phyloP scores from a whole-genome alignment of 352 stramenopile genomes.

The Pilasporangium apinafurcum region DNA sequence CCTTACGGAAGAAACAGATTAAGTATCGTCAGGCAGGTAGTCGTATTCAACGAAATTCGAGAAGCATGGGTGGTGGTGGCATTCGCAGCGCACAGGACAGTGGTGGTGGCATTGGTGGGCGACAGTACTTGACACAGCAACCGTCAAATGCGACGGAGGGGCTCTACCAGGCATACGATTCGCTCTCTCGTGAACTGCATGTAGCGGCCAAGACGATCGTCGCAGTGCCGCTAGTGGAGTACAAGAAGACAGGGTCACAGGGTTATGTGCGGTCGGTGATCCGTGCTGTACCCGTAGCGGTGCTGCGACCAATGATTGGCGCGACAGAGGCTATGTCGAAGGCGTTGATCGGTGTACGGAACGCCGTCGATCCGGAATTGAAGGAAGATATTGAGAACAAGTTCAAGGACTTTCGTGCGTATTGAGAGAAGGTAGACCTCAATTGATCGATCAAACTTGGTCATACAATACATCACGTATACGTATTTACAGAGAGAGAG shows the following conservation, averaged over 20 bases:
- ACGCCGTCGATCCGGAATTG: constrained; percentile 82
- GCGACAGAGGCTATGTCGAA: constrained; percentile 82
- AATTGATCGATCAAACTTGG: neutral
- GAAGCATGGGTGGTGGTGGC: constrained; percentile 64
- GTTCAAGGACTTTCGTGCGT: constrained; percentile 81
- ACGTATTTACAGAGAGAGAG: too few relatives aligned
- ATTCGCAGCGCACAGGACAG: constrained; percentile 70
- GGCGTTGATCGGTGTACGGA: constrained; percentile 81
- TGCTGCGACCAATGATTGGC: constrained; percentile 84
- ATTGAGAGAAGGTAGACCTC: constrained; percentile 4
- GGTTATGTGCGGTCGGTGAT: constrained; percentile 86
- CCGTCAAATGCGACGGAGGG: constrained; percentile 77
- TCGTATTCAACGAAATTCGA: constrained; percentile 76
- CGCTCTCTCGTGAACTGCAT: constrained; percentile 75
- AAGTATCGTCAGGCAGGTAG: constrained; percentile 76
- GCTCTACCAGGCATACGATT: constrained; percentile 82
- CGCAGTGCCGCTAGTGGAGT: constrained; percentile 84
- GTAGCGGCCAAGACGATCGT: constrained; percentile 86
- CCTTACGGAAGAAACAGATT: constrained; percentile 58
- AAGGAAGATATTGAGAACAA: constrained; percentile 91
- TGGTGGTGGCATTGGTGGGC: constrained; percentile 68
- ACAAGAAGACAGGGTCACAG: constrained; percentile 87
- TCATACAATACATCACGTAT: too few relatives aligned
- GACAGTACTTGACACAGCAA: constrained; percentile 77
- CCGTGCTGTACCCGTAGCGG: constrained; percentile 77